Conservation (phyloP, 1,139 yeast genomes). For the Zygoascus meyerae region DNA sequence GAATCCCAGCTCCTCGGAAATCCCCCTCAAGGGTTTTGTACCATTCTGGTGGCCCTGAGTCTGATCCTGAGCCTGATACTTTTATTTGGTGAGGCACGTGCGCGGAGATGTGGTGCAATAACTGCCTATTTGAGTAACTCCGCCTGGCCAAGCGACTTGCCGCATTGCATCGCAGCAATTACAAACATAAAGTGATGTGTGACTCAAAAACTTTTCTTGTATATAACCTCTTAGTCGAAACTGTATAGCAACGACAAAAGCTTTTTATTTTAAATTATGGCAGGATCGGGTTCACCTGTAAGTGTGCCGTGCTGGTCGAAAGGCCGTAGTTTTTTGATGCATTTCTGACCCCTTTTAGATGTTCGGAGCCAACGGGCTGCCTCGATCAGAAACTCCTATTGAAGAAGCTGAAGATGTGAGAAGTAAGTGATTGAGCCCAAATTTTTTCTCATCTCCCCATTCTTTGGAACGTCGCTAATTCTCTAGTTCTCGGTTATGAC, state of each 20-base stretch:
- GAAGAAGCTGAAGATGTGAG: slow-evolving; percentile 74
- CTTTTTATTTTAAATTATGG: background rate
- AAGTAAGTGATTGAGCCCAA: slow-evolving; percentile 27
- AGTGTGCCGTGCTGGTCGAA: no score
- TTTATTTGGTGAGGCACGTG: no score
- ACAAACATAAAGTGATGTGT: background rate
- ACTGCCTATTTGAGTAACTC: background rate
- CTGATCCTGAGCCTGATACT: no score
- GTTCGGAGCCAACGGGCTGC: slow-evolving; percentile 39
- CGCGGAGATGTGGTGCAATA: no score
- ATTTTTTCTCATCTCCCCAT: background rate
- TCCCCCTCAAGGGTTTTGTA: slow-evolving; percentile 41
- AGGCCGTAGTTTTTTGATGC: background rate
- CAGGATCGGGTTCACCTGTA: background rate
- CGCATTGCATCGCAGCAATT: background rate
- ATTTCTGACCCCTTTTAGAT: slow-evolving; percentile 32
- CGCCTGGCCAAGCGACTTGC: background rate
- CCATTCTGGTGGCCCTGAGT: slow-evolving; percentile 65
- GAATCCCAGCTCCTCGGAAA: slow-evolving; percentile 25
- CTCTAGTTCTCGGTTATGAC: slow-evolving; percentile 64
- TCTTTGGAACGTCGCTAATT: no score
- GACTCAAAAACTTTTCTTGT: slow-evolving; percentile 6
- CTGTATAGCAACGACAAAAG: background rate
- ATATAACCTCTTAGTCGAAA: background rate
- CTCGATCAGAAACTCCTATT: slow-evolving; percentile 30